These are phyloP conservation scores for Heritiera fomes DNA, from an alignment of 345 rosid genomes.

Conservation along the genomic window DNA sequence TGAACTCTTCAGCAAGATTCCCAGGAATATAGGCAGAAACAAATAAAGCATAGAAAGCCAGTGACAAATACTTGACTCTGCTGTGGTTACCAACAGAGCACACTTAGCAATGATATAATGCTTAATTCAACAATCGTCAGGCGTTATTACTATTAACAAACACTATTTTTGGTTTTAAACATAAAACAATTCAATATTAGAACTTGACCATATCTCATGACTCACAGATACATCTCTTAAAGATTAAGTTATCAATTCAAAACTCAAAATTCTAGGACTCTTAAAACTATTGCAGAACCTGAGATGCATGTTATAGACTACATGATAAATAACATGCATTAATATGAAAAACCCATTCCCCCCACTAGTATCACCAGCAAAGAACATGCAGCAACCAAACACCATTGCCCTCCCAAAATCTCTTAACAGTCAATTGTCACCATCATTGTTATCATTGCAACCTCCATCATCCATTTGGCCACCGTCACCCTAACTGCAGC, in stretches of 20 bases:
- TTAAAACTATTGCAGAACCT: neutral
- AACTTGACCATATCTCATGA: neutral
- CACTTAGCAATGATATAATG: neutral
- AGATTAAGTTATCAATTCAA: neutral
- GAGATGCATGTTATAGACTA: neutral
- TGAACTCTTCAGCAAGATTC: neutral
- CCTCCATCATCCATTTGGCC: neutral
- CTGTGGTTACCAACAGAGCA: neutral
- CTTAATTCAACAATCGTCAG: neutral
- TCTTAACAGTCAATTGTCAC: neutral
- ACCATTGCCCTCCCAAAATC: neutral
- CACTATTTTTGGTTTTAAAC: neutral
- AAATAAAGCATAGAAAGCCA: neutral
- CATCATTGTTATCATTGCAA: neutral
- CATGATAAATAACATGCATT: neutral
- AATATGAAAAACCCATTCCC: neutral
- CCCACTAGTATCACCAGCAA: neutral
- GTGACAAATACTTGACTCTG: neutral
- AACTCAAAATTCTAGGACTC: neutral
- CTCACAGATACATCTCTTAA: neutral
- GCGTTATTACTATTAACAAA: neutral
- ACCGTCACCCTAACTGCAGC: neutral
- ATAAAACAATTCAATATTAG: neutral
- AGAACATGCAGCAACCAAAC: constrained; percentile 1
- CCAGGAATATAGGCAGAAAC: neutral